Base-by-base conservation (phyloP, 805 yeast species). In the Spathaspora gorwiae region DNA sequence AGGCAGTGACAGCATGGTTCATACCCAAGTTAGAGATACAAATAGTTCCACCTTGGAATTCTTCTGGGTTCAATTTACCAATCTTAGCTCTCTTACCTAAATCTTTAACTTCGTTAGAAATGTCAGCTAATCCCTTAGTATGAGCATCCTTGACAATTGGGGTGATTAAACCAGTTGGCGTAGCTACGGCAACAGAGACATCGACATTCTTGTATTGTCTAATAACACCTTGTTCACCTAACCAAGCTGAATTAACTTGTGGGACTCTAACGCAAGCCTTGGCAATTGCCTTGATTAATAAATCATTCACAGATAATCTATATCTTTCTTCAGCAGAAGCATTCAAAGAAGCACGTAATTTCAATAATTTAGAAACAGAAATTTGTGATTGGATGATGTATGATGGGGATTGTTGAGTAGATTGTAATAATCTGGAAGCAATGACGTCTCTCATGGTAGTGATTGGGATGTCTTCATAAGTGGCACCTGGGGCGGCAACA, bases 31-130 rank as follows among this genome's bases (percentile, higher is more conserved):
- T 94, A 54, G 98, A 94, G 63, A 94, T 92, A 67, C 97, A 90
- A 69, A 94, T 88, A 57, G 99, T 90, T 64, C 99, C 99, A 60
- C 99, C 99, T 79, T 89, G 96, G 84, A 87, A 94, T 75, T 94
- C 99, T 69, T 89, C 95, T 52, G 99, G 99, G 54, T 72, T 64
- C 66, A 94, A 83, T 77, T 92, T 94, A 72, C 89, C 90, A 49
- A 78, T 89, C 72, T 92, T 90, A 50, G 99, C 99, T 72, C 94
- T 88, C 78, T 87, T 87, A 56, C 97, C 98, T 56, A 94, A 79
- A 57, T 86, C 97, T 78, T 94, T 94, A 60, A 88, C 80, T 65
- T 84, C 88, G 49, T 67, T 65, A 37, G 98, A 92, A 62, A 94
- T 94, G 32, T 81, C 60, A 45, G 83, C 79, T 50, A 94, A 79